Evolutionary conservation across 2,329 filamentous ascomycete species (phyloP), one percentile per base, ranked within the genome.

Genomic region (Parasarocladium wereldwijsianum): DNA sequence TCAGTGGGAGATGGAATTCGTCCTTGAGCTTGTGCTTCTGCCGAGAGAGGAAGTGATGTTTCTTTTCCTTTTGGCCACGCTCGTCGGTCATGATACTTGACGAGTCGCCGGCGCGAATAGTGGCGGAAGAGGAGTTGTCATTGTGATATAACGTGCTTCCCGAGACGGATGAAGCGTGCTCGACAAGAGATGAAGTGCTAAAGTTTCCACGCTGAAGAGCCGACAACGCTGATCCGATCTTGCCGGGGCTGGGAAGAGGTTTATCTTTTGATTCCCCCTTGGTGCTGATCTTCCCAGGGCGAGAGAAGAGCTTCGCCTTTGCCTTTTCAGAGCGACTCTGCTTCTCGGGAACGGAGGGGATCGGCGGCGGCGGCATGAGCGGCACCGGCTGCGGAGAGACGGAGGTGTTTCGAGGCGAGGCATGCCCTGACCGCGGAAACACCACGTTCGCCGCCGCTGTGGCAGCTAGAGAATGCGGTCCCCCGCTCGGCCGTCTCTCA

Each of bases 1-100:
- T 84, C 3, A 86, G 55, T 3, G 78, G 76, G 3, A 85, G 60
- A 41, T 76, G 67, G 37, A 72, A 74, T 36, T 85, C 80, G 38
- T 83, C 76, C 51, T 77, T 79, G 34, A 82, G 58, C 49, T 85
- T 86, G 44, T 85, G 69, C 46, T 85, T 86, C 45, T 83, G 78
- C 22, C 81, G 64, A 6, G 78, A 83, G 31, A 87, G 49, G 40
- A 87, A 86, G 44, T 86, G 75, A 41, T 85, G 81, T 40, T 78
- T 80, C 55, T 79, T 80, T 43, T 81, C 75, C 52, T 80, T 81
- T 43, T 76, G 76, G 12, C 47, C 51, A 36, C 62, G 62, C 36
- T 62, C 61, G 27, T 62, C 59, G 3, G 46, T 55, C 5, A 57
- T 51, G n/a, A n/a, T n/a, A n/a, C n/a, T n/a, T n/a, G n/a, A n/a